Evolutionary conservation across 306 rosid genomes (phyloP), one percentile per base, ranked within the genome.

Genomic region (Cucurbita moschata): DNA sequence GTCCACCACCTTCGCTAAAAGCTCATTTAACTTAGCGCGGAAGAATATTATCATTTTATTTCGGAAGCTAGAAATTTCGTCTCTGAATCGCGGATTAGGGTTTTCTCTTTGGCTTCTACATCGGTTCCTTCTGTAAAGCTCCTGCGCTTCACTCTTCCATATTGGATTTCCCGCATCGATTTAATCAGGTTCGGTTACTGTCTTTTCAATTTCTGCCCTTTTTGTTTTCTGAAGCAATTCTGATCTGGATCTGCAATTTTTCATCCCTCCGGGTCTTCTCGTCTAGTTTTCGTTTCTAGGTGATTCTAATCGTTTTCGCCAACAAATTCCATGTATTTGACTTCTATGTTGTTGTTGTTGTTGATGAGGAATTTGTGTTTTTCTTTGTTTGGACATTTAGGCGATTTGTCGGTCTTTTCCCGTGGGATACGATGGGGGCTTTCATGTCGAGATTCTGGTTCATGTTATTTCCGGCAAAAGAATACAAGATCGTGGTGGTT

Each of bases 401-500:
- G 83, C 53, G 60, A 58, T 44, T 84, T 35, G 6, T 49, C 60
- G 72, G 26, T 30, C 35, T 30, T 30, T 30, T 30, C 6, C 68
- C 10, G 54, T 72, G 10, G 43, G 14, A 62, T 56, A 64, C 75
- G 77, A 92, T 92, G 97, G 96, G 97, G 77, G 97, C 96, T 46
- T 79, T 92, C 52, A 81, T 85, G 10, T 89, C 97, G 8, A 81
- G 73, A 80, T 85, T 92, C 76, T 92, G 97, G 97, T 92, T 92
- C 86, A 92, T 89, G 97, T 57, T 92, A 75, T 92, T 92, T 76
- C 95, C 96, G 49, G 97, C 96, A 0, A 90, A 89, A 72, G 97
- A 92, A 81, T 92, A 92, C 74, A 92, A 92, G 85, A 88, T 92
- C 77, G 96, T 92, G 56, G 97, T 92, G 49, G 96, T 92, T 84